Conservation (phyloP, 1,284 basidiomycete genomes). For the Agaricales sp. region DNA sequence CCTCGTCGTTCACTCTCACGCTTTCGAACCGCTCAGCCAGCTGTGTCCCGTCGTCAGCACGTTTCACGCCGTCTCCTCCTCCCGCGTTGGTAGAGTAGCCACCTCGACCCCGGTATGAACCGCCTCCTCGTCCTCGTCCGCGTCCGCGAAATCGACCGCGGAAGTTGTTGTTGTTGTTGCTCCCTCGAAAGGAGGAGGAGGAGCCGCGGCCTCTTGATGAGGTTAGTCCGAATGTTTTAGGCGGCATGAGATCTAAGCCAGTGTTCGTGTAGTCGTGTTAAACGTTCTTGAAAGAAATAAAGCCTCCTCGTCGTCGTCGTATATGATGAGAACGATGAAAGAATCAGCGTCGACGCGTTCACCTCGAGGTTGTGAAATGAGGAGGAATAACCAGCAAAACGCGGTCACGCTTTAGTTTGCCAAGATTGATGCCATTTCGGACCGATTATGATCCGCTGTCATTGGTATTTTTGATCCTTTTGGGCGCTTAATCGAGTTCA, state of each 20-base stretch:
- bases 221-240: background rate
- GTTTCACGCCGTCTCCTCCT: slow-evolving; percentile 26
- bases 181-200: background rate
- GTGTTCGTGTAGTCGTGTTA: too few species aligned
- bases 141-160: too few species aligned
- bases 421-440: too few species aligned
- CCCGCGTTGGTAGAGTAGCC: slow-evolving; percentile 20
- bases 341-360: too few species aligned
- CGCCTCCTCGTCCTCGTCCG: background rate
- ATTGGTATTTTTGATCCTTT: too few species aligned
- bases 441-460: too few species aligned
- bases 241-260: background rate
- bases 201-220: background rate
- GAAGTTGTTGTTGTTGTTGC: background rate
- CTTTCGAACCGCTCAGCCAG: slow-evolving; percentile 59
- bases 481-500: too few species aligned
- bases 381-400: background rate
- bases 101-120: background rate
- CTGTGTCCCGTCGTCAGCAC: slow-evolving; percentile 61
- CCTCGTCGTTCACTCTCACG: slow-evolving; percentile 52
- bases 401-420: too few species aligned
- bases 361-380: too few species aligned
- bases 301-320: too few species aligned
- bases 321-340: too few species aligned
- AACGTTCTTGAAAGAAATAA: too few species aligned